phyloP scores from a whole-genome alignment of 169 alveolate genomes.

The Amoebophrya sp. region DNA sequence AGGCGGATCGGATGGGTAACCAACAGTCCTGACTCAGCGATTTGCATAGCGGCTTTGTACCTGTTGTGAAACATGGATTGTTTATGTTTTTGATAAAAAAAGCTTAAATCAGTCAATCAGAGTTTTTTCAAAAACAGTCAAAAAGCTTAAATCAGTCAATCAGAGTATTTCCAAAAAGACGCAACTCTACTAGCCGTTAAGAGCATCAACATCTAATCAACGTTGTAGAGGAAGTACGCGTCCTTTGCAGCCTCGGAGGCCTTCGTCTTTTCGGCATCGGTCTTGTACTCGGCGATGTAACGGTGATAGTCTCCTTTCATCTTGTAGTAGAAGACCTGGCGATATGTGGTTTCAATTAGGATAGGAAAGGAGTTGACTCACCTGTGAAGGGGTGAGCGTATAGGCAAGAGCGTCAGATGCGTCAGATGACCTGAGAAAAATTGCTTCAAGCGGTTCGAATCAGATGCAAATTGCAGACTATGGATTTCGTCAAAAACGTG shows the following conservation, averaged over 20 bases:
- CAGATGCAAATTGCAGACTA: background rate
- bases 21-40: conserved; percentile 84
- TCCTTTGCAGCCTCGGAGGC: conserved; percentile 93
- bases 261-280: conserved; percentile 83
- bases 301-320: conserved; percentile 99
- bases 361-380: background rate
- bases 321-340: conserved; percentile 90
- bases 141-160: too few species aligned
- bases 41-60: conserved; percentile 90
- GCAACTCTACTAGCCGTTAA: too few species aligned
- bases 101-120: too few species aligned
- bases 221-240: too few species aligned
- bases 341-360: background rate
- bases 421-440: background rate
- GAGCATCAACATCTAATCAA: too few species aligned
- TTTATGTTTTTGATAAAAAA: too few species aligned
- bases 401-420: background rate
- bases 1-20: conserved; percentile 93
- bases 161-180: too few species aligned
- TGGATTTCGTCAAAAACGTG: background rate
- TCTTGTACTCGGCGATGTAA: conserved; percentile 87
- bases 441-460: conserved; percentile 62
- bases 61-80: too few species aligned
- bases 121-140: too few species aligned
- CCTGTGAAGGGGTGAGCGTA: background rate